phyloP scores from a whole-genome alignment of 2,329 filamentous ascomycete genomes.

The Cladorrhinum sp. region DNA sequence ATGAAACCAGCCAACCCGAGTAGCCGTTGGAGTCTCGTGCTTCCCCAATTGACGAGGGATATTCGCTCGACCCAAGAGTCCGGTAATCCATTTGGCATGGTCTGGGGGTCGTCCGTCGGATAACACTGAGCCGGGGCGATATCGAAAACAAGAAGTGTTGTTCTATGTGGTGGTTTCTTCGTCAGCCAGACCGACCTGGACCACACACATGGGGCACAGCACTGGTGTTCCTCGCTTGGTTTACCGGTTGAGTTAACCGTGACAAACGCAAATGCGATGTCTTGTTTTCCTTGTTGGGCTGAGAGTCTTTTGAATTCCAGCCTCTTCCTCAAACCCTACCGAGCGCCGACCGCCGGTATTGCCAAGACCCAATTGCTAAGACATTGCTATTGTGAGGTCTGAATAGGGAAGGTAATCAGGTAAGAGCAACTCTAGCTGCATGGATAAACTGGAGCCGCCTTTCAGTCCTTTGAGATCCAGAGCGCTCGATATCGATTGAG shows the following conservation, averaged over 20 bases:
- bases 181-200: no score
- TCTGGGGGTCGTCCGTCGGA: neutral
- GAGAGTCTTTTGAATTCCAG: neutral
- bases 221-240: constrained; percentile 1
- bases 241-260: constrained; percentile 1
- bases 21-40: neutral
- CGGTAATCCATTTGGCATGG: neutral
- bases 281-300: neutral
- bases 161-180: no score
- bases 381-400: constrained; percentile 15
- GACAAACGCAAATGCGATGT: no score
- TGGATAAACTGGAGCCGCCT: constrained; percentile 18
- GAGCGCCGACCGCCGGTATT: constrained; percentile 12
- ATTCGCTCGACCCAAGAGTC: neutral
- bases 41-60: neutral
- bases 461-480: neutral
- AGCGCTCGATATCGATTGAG: neutral
- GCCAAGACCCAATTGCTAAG: constrained; percentile 21
- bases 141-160: no score
- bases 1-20: neutral
- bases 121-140: neutral
- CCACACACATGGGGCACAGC: neutral
- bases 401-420: constrained; percentile 26
- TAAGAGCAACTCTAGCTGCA: constrained; percentile 30
- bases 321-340: neutral